Base-by-base conservation (phyloP, 2,329 filamentous ascomycete species). In the Akanthomyces uredinophilus region DNA sequence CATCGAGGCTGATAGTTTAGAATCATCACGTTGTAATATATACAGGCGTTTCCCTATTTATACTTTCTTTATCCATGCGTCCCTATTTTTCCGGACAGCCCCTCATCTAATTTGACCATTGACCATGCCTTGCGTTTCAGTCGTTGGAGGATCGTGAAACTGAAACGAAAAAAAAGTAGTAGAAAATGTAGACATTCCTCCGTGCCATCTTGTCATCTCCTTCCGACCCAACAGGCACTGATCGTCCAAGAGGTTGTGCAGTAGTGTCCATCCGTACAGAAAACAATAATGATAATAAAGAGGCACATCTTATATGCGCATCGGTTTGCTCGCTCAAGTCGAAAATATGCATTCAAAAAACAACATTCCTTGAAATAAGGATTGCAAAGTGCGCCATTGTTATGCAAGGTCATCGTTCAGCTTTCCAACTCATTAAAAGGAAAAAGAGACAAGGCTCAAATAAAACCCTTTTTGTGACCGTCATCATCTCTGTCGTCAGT, bases 401-500 rank as follows among this genome's bases (percentile, higher is more conserved):
- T 55, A 60, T 61, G 59, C 59, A 60, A 51, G 5, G 24, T 39
- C 22, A 41, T 47, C 32, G 11, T 8, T 8, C 10, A 35, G 6
- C 32, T 35, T 35, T 11, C 10, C 10, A 35, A 2, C 32, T 35
- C 32, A 35, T 35, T 5, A 11, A 35, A 35, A 10, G 11, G 10
- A 11, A 35, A 2, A 35, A 8, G 11, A 8, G 6, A 10, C 7
- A 4, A 27, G 4, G 18, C 16, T 53, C 46, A 60, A 16, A 60
- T 27, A 51, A 60, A 55, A 13, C 59, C 51, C 50, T 55, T 61
- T 37, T 49, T 61, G 11, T 35, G 29, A 32, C 8, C n/a, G 20
- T 47, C 50, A 16, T 52, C 46, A 10, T 56, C 52, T 27, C 51
- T 46, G 18, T 51, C 22, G 5, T 62, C 50, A 32, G 51, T 61